Percentiles rank a stretch among this genome's conserved stretches.
Conservation (phyloP, 2,329 filamentous ascomycete genomes). For the Claviceps sp. region DNA sequence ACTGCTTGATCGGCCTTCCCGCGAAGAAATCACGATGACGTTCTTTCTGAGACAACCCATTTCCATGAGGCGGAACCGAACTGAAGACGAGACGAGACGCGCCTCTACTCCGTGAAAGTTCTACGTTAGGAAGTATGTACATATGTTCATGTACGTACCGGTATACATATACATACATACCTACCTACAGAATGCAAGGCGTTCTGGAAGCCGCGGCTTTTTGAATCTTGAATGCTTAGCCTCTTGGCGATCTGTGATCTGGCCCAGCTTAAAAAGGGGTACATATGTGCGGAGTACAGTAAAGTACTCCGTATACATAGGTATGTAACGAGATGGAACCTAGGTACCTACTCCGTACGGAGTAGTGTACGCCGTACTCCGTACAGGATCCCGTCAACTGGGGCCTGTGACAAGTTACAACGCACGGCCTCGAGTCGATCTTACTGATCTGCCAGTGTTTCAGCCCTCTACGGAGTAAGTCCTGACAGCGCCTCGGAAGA, state of each 20-base stretch:
- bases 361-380: too few relatives aligned
- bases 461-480: constrained; percentile 5
- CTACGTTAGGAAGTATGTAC: too few relatives aligned
- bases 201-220: not conserved
- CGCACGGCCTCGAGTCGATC: constrained; percentile 7
- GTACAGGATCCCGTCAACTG: not conserved
- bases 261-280: not conserved
- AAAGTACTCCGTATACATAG: too few relatives aligned
- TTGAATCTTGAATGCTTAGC: not conserved
- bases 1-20: not conserved
- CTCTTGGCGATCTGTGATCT: not conserved
- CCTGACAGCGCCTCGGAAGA: not conserved
- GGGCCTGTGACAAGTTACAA: not conserved
- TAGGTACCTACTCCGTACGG: too few relatives aligned
- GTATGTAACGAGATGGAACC: not conserved
- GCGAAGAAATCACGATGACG: not conserved
- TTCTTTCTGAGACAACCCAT: constrained; percentile 1
- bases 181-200: too few relatives aligned
- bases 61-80: not conserved
- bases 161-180: not conserved
- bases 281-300: too few relatives aligned
- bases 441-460: constrained; percentile 13
- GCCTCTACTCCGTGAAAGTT: not conserved
- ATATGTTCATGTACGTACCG: too few relatives aligned
- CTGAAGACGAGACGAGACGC: not conserved